These are phyloP conservation scores for Plasmodium billcollinsi DNA, from an alignment of 169 alveolate species.

Conservation along the genomic window DNA sequence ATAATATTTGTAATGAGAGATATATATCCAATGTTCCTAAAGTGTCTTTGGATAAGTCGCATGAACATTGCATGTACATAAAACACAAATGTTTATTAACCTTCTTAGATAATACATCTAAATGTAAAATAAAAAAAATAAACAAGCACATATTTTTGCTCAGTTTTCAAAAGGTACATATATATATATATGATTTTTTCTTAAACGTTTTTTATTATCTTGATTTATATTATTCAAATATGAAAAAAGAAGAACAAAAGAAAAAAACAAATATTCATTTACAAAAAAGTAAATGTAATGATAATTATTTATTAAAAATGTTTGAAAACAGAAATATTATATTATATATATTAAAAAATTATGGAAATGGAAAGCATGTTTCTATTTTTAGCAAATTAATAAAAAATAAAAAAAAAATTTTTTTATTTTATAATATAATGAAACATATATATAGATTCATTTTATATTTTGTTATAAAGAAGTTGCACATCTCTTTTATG, in stretches of 20 bases:
- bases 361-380: background rate
- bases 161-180: constrained; percentile 1
- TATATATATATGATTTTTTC: constrained; percentile 27
- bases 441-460: constrained; percentile 3
- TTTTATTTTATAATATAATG: background rate
- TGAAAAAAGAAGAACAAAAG: background rate
- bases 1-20: too few species aligned
- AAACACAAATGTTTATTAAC: constrained; percentile 15
- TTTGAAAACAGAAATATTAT: constrained; percentile 8
- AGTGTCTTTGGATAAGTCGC: too few species aligned
- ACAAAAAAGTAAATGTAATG: background rate
- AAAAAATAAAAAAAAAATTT: background rate
- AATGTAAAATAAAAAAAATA: background rate
- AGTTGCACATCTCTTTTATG: background rate
- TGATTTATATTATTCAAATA: background rate
- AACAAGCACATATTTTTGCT: background rate
- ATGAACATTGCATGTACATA: background rate
- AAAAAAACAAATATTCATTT: background rate
- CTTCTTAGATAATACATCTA: background rate
- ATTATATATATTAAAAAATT: background rate
- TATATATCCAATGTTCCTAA: too few species aligned
- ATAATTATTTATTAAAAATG: background rate
- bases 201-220: constrained; percentile 17
- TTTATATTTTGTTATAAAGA: constrained; percentile 6
- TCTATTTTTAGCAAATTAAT: background rate